Conservation (phyloP, 176 grass and related monocot species). For the Bolboschoenus planiculmis region DNA sequence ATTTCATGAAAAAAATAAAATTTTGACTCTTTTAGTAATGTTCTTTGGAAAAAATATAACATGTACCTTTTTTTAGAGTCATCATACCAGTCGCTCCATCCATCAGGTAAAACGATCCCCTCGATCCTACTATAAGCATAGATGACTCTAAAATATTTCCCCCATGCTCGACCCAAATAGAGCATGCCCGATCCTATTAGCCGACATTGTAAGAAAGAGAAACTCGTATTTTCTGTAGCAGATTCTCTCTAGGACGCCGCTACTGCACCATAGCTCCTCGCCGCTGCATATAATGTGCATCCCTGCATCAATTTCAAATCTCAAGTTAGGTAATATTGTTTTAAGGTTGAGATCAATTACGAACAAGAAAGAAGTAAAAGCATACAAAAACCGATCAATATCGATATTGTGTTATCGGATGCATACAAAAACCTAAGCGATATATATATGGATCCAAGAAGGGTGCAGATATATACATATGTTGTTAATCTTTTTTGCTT, state of each 20-base stretch:
- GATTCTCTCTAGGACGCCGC: slow-evolving; percentile 92
- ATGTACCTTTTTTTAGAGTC: slow-evolving; percentile 61
- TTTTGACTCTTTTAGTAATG: no score
- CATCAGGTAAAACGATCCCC: slow-evolving; percentile 64
- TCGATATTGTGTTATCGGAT: no score
- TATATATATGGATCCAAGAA: no score
- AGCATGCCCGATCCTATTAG: slow-evolving; percentile 74
- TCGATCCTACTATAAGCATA: slow-evolving; percentile 75
- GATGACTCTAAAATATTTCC: slow-evolving; percentile 58
- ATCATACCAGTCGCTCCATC: slow-evolving; percentile 92
- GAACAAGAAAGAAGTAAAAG: neutral
- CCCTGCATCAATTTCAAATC: slow-evolving; percentile 33
- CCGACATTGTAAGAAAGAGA: slow-evolving; percentile 71
- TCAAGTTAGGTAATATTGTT: neutral
- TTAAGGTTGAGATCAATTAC: neutral
- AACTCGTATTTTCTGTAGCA: slow-evolving; percentile 53
- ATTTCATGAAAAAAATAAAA: no score
- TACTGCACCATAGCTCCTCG: slow-evolving; percentile 73
- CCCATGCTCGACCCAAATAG: slow-evolving; percentile 85
- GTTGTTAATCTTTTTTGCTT: no score
- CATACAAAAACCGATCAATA: no score
- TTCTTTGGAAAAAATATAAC: no score
- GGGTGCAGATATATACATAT: no score
- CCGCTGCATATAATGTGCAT: slow-evolving; percentile 64
- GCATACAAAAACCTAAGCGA: no score